A percentile compares a stretch with the other conserved stretches of the same genome.
Conservation (phyloP, 495 filamentous ascomycete species). For the Xylaria nigripes region DNA sequence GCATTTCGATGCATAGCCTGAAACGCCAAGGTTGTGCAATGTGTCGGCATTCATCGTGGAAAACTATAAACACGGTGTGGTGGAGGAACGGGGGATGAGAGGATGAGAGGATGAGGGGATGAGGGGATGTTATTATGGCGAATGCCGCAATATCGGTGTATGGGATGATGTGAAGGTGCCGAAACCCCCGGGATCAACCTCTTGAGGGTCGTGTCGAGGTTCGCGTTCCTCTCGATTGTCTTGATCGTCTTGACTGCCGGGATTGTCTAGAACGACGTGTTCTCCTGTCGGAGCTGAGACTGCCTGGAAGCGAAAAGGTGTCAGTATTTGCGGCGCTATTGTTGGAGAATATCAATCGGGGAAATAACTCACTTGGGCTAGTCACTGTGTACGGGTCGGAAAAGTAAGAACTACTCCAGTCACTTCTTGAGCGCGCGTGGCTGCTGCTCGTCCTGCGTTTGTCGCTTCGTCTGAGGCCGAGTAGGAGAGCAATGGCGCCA, state of each 20-base stretch:
- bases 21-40: conserved; percentile 11
- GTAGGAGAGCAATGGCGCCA: conserved; percentile 56
- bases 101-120: background rate
- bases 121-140: background rate
- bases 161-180: background rate
- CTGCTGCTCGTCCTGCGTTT: conserved; percentile 34
- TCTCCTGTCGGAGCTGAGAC: conserved; percentile 34
- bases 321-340: conserved; percentile 15
- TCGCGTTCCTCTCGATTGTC: conserved; percentile 17
- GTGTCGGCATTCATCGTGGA: background rate
- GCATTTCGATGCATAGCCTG: background rate
- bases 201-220: conserved; percentile 16
- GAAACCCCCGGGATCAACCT: background rate
- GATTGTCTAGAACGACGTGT: conserved; percentile 30
- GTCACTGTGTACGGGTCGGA: conserved; percentile 37
- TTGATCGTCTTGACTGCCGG: conserved; percentile 17
- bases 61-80: conserved; percentile 15
- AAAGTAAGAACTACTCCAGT: conserved; percentile 40
- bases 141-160: background rate
- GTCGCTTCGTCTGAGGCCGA: conserved; percentile 67
- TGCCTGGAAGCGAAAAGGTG: conserved; percentile 30
- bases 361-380: conserved; percentile 41
- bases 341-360: conserved; percentile 15
- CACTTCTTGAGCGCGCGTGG: conserved; percentile 41
- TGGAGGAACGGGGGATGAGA: background rate